Base-by-base conservation (phyloP, 164 flowering plant species). In the Stephania cephalantha region DNA sequence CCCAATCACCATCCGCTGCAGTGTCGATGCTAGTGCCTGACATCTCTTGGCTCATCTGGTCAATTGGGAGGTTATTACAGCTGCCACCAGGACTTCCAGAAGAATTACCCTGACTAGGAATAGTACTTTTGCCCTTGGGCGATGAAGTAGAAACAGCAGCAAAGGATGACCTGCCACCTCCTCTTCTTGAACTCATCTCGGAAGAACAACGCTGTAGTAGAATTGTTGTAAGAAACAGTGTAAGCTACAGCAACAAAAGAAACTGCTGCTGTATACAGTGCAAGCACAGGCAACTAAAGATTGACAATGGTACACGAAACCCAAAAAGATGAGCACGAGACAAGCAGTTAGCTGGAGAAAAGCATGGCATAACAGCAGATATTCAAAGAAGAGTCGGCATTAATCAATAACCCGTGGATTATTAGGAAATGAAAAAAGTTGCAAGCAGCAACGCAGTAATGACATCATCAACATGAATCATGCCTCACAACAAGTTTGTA, bases 1-100 rank as follows among this genome's bases (percentile, higher is more conserved):
- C 91, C 97, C 97, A 89, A 2, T 77, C 84, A 50, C 88, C 90
- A 82, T 85, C 90, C 13, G 85, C 77, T 2, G 78, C 79, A 61
- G 87, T 71, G 48, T 80, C 84, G 63, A 89, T 42, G 72, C 66
- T 81, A 25, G 82, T 35, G 44, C 80, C 84, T 42, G 81, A 81
- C 46, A 85, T 73, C 64, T 77, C 79, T 11, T 66, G 78, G 46
- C 73, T 71, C 75, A 86, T 53, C 58, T 86, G 85, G 50, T 86
- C 85, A 71, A 80, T 78, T 31, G 15, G 64, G 42, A 70, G 58
- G 71, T 55, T 53, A 5, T 42, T 42, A 66, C 69, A 72, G 42
- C 65, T 45, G 22, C 11, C 61, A 45, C 50, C 73, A 44, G 71
- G 20, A 29, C 81, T 80, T 64, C 74, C 79, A 73, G 72, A 64